These are phyloP conservation scores for Atkinsonella hypoxylon DNA, from an alignment of 2,329 filamentous ascomycete species.

Conservation along the genomic window DNA sequence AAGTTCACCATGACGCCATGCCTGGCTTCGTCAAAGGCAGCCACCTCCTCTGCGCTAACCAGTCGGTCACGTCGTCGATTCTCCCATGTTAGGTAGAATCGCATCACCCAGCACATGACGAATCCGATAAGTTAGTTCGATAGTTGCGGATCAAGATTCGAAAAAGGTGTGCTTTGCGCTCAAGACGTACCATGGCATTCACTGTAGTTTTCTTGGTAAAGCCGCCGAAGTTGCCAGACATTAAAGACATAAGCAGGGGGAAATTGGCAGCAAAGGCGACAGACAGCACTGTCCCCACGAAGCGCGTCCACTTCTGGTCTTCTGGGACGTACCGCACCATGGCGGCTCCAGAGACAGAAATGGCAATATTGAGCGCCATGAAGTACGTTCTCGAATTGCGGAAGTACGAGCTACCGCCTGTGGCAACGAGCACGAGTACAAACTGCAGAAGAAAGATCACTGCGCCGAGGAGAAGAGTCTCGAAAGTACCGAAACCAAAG, in stretches of 20 bases:
- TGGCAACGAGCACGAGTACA: conserved; percentile 13
- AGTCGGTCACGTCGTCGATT: conserved; percentile 39
- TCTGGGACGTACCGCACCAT: conserved; percentile 14
- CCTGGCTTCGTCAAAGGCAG: conserved; percentile 3
- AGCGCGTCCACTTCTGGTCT: conserved; percentile 13
- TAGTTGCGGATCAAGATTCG: background rate
- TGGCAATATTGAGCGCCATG: conserved; percentile 12
- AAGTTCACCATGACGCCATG: conserved; percentile 9
- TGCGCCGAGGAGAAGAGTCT: conserved; percentile 12
- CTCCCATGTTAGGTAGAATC: conserved; percentile 36
- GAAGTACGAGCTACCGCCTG: conserved; percentile 12
- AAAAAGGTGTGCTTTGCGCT: background rate
- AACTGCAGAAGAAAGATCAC: conserved; percentile 12
- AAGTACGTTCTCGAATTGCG: conserved; percentile 15
- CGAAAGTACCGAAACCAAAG: conserved; percentile 13
- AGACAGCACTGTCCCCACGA: conserved; percentile 33
- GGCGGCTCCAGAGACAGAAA: conserved; percentile 12
- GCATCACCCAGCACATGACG: conserved; percentile 27
- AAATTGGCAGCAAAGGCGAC: conserved; percentile 35
- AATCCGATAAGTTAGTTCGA: conserved; percentile 26
- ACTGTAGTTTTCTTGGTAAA: conserved; percentile 52
- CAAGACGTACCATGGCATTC: conserved; percentile 35
- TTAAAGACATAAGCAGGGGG: conserved; percentile 39
- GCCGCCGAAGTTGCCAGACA: conserved; percentile 46
- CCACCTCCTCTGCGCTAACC: background rate